Conservation (phyloP, 768 basidiomycete species). For the Mycena galopus region DNA sequence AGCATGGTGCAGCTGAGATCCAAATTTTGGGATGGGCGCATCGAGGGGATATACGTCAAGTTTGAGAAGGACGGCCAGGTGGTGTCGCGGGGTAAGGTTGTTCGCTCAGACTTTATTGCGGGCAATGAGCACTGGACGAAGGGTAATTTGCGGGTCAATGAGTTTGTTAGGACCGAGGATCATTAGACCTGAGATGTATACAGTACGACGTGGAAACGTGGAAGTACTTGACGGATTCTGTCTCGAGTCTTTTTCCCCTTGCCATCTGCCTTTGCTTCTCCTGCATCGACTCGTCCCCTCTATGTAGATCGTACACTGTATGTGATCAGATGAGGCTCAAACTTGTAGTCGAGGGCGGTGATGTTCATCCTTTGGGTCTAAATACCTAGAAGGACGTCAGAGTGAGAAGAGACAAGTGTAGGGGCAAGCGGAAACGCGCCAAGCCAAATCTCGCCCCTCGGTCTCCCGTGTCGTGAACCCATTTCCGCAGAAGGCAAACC, state of each 20-base stretch:
- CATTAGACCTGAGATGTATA: conserved; percentile 10
- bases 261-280: too few relatives aligned
- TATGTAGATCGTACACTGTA: too few relatives aligned
- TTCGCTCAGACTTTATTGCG: conserved; percentile 71
- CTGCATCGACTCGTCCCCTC: too few relatives aligned
- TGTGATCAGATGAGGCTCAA: not conserved
- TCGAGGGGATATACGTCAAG: conserved; percentile 73
- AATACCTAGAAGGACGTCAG: not conserved
- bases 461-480: conserved; percentile 5
- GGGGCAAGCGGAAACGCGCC: not conserved
- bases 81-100: conserved; percentile 65
- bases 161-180: conserved; percentile 31
- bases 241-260: not conserved
- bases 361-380: conserved; percentile 5
- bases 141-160: conserved; percentile 55
- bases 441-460: conserved; percentile 3
- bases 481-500: conserved; percentile 9
- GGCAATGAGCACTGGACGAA: conserved; percentile 74
- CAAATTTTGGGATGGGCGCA: conserved; percentile 58
- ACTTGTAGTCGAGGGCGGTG: conserved; percentile 4
- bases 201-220: not conserved
- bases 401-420: not conserved
- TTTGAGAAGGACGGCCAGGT: conserved; percentile 58
- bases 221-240: too few relatives aligned
- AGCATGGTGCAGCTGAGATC: conserved; percentile 62